Evolutionary conservation across 1,284 basidiomycete genomes (phyloP), one percentile per base, ranked within the genome.

Genomic region (Coriolopsis trogii): DNA sequence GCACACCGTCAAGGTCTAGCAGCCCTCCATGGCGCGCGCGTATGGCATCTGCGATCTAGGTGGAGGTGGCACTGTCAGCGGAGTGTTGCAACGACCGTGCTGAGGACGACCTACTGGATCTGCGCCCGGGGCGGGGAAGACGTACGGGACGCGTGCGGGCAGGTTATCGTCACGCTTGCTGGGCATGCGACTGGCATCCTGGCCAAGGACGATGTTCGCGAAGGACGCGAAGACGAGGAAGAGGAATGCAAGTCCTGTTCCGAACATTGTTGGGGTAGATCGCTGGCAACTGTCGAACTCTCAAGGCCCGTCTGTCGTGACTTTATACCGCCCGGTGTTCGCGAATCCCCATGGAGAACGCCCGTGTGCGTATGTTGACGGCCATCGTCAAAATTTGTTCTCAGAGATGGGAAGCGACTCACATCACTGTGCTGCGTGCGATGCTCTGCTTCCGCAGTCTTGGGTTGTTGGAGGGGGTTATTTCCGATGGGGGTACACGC

Each of bases 111-210:
- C 24, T 29, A 63, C 64, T 47, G 55, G 30, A 47, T 63, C 51
- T 6, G 59, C 56, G 6, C 64, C 64, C 1, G 63, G 62, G 5
- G 60, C 16, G 4, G 64, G 64, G 38, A 64, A 63, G 21, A 64
- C 46, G 41, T 66, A 66, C 23, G 64, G 64, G 7, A 66, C 64
- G 13, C 64, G 55, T 7, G 64, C 64, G 12, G 64, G 64, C 6
- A 61, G 38, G 34, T 59, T 53, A 25, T 58, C 58, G 33, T 64
- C 63, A 9, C 56, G 56, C 33, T 13, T 34, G 2, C n/a, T 13
- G 3, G 33, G 33, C 33, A 9, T 16, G 40, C n/a, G n/a, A n/a
- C n/a, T 51, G 26, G 26, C 42, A 3, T 25, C 18, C 5, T 43
- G 26, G 13, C 40, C 47, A 13, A 36, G 15, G 21, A 37, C 47